These are phyloP conservation scores for Xylaria sp. DNA, from an alignment of 2,329 filamentous ascomycete species.

Conservation along the genomic window DNA sequence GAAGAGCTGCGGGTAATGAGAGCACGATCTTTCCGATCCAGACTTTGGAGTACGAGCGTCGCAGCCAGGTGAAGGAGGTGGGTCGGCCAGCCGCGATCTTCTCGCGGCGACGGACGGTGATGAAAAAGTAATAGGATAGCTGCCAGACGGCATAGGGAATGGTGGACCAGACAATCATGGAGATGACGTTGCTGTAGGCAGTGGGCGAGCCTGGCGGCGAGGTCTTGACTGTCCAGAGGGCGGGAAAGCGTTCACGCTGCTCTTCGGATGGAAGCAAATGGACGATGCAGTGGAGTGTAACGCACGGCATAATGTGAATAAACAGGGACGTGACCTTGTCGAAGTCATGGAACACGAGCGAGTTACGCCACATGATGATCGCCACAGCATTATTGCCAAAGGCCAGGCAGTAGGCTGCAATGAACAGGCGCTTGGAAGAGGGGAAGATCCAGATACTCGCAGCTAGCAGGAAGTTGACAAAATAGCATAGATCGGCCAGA, in stretches of 20 bases:
- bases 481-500: constrained; percentile 96
- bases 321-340: constrained; percentile 99
- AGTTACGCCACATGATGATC: constrained; percentile 99
- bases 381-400: constrained; percentile 97
- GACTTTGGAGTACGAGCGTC: constrained; percentile 87
- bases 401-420: constrained; percentile 89
- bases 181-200: constrained; percentile 78
- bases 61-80: constrained; percentile 97
- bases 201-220: constrained; percentile 75
- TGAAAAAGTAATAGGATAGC: constrained; percentile 90
- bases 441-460: constrained; percentile 92
- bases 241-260: constrained; percentile 80
- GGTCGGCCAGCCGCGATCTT: constrained; percentile 96
- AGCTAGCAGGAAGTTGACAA: constrained; percentile 88
- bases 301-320: constrained; percentile 99
- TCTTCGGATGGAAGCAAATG: constrained; percentile 76
- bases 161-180: constrained; percentile 95
- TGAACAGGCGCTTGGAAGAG: constrained; percentile 88
- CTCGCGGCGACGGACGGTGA: constrained; percentile 91
- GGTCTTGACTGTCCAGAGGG: constrained; percentile 82
- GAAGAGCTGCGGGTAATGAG: constrained; percentile 75
- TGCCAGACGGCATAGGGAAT: constrained; percentile 96
- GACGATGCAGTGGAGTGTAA: constrained; percentile 89
- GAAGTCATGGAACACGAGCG: constrained; percentile 96
- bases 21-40: constrained; percentile 90